Conservation (phyloP, 306 rosid species). For the Glycine tomentella region DNA sequence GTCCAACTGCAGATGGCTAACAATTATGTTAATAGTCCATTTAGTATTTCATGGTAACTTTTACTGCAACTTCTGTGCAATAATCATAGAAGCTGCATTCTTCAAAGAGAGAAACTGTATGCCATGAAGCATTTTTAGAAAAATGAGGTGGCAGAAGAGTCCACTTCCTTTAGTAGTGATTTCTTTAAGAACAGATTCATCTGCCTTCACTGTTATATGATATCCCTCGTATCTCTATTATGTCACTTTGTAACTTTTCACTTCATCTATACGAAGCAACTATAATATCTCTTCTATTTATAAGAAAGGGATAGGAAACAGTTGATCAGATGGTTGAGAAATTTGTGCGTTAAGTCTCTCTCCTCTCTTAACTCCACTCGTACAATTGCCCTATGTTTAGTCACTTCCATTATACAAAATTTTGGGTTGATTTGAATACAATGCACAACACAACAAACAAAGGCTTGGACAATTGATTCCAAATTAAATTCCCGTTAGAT, state of each 20-base stretch:
- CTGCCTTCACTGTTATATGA: background rate
- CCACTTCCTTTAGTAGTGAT: constrained; percentile 9
- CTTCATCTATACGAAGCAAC: too few species aligned
- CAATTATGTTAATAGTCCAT: background rate
- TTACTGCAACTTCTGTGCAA: constrained; percentile 2
- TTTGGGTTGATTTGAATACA: constrained; percentile 4
- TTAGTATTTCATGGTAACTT: constrained; percentile 2
- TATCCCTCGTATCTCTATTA: too few species aligned
- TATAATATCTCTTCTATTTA: background rate
- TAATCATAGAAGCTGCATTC: constrained; percentile 2
- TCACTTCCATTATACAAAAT: background rate
- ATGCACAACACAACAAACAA: background rate
- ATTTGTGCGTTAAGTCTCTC: constrained; percentile 12
- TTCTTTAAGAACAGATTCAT: constrained; percentile 18
- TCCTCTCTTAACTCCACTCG: background rate
- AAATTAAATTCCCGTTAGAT: constrained; percentile 20
- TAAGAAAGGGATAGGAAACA: too few species aligned
- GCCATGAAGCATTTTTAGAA: background rate
- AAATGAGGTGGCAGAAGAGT: constrained; percentile 18
- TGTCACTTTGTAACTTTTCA: too few species aligned
- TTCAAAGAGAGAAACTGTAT: constrained; percentile 6
- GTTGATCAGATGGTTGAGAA: constrained; percentile 26
- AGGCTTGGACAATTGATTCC: background rate
- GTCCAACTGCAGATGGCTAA: background rate
- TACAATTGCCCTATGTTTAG: background rate